These are phyloP conservation scores for Penicillium sp. DNA, from an alignment of 2,329 filamentous ascomycete species.

Conservation along the genomic window DNA sequence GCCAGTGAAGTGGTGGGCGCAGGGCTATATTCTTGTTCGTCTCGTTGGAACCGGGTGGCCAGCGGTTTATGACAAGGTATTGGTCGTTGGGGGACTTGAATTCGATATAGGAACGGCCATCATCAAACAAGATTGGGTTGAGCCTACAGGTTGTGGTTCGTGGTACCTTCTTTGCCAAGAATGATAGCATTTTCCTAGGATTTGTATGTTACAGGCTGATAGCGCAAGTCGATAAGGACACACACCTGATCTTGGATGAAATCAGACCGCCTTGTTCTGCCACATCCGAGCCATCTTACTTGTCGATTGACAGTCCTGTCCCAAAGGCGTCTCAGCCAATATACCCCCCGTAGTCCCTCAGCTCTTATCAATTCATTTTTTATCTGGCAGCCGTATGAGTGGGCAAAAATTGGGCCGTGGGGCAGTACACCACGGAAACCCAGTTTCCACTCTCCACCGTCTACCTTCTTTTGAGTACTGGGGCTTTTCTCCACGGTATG, in stretches of 20 bases:
- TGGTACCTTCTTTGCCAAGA: constrained; percentile 3
- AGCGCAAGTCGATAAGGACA: background rate
- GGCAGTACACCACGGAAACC: background rate
- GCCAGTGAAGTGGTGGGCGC: constrained; percentile 11
- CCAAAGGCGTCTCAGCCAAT: too few relatives aligned
- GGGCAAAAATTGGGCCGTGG: background rate
- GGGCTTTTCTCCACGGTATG: background rate
- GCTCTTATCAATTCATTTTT: too few relatives aligned
- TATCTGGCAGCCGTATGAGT: background rate
- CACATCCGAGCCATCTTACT: too few relatives aligned
- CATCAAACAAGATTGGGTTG: constrained; percentile 6
- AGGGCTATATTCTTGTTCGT: constrained; percentile 6
- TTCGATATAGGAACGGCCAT: constrained; percentile 8
- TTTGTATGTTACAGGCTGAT: background rate
- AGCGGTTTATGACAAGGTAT: constrained; percentile 13
- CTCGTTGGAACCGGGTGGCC: constrained; percentile 8
- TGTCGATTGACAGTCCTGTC: too few relatives aligned
- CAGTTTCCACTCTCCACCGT: too few relatives aligned
- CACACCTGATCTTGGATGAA: too few relatives aligned
- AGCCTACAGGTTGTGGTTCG: constrained; percentile 4
- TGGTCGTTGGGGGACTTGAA: constrained; percentile 10
- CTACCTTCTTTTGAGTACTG: background rate
- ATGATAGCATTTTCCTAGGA: constrained; percentile 6
- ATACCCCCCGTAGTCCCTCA: too few relatives aligned
- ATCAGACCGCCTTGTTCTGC: too few relatives aligned